Percentiles rank a stretch among this genome's conserved stretches.
These are phyloP conservation scores for Pythium phragmiticola DNA, from an alignment of 352 stramenopile species.

Conservation along the genomic window DNA sequence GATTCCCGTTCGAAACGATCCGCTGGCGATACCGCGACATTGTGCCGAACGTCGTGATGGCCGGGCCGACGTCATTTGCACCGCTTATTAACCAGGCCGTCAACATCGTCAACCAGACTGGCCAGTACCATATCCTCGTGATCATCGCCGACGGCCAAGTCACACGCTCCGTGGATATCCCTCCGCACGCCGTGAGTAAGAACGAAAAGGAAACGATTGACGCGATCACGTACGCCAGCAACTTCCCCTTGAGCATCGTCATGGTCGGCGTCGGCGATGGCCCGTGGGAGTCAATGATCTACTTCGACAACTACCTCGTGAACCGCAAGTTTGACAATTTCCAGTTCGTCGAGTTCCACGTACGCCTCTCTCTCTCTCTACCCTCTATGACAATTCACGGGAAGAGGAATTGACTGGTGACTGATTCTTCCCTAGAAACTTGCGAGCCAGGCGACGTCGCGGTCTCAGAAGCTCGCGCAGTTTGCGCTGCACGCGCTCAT, in stretches of 20 bases:
- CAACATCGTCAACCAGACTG: conserved; percentile 74
- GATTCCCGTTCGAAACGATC: conserved; percentile 69
- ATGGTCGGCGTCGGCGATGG: conserved; percentile 82
- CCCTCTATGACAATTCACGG: not conserved
- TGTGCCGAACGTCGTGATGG: conserved; percentile 72
- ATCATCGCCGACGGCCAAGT: conserved; percentile 89
- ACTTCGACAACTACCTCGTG: conserved; percentile 78
- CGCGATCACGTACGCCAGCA: conserved; percentile 77
- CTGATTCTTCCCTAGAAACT: conserved; percentile 43
- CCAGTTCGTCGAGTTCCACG: conserved; percentile 84
- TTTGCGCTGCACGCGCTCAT: conserved; percentile 84
- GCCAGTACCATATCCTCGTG: conserved; percentile 84
- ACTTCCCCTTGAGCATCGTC: conserved; percentile 78
- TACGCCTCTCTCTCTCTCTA: conserved; percentile 17
- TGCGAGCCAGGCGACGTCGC: conserved; percentile 33
- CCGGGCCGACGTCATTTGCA: conserved; percentile 82
- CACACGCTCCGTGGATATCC: conserved; percentile 80
- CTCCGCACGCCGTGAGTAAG: conserved; percentile 67
- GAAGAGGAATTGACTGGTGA: not conserved
- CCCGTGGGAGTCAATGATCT: conserved; percentile 79
- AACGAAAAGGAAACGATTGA: conserved; percentile 89
- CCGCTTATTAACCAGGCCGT: conserved; percentile 85
- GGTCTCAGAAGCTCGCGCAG: conserved; percentile 51
- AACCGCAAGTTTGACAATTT: conserved; percentile 87
- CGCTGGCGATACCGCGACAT: conserved; percentile 68